Percentiles rank a stretch among this genome's conserved stretches.
Conservation (phyloP, 768 basidiomycete species). For the Dioszegia crocea region DNA sequence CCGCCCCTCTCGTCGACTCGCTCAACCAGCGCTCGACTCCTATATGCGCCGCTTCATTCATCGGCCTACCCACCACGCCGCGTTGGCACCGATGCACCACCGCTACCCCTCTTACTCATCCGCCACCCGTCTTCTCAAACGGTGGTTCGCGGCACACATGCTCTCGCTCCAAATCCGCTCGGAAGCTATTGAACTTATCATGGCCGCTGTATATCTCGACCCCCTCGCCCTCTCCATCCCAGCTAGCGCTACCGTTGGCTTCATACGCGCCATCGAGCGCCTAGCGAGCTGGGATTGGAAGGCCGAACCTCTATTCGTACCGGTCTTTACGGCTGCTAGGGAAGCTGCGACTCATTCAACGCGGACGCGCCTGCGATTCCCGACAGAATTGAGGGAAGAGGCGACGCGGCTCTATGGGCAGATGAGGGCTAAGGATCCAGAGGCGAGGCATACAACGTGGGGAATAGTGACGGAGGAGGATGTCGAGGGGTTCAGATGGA, state of each 20-base stretch:
- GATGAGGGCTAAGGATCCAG: conserved; percentile 41
- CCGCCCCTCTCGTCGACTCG: conserved; percentile 31
- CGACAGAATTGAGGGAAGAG: conserved; percentile 29
- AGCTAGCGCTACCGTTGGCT: conserved; percentile 60
- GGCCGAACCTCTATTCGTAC: conserved; percentile 64
- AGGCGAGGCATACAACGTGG: conserved; percentile 62
- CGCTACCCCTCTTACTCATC: conserved; percentile 72
- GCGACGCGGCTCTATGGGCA: conserved; percentile 49
- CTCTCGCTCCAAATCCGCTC: conserved; percentile 66
- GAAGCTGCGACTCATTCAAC: conserved; percentile 13
- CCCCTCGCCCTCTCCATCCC: conserved; percentile 58
- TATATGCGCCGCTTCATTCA: conserved; percentile 72
- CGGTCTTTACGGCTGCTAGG: conserved; percentile 57
- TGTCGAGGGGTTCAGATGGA: conserved; percentile 71
- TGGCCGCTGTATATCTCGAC: conserved; percentile 69
- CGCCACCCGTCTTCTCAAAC: conserved; percentile 80
- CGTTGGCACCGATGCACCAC: conserved; percentile 73
- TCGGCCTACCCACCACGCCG: conserved; percentile 77
- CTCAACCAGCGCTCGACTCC: conserved; percentile 41
- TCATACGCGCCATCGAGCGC: conserved; percentile 67
- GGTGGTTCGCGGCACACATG: conserved; percentile 87
- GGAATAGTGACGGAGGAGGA: conserved; percentile 74
- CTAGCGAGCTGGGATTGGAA: conserved; percentile 71
- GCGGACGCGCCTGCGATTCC: conserved; percentile 43
- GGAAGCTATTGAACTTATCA: conserved; percentile 80